Base-by-base conservation (phyloP, 257 asterid genomes). In the Penstemon newberryi region DNA sequence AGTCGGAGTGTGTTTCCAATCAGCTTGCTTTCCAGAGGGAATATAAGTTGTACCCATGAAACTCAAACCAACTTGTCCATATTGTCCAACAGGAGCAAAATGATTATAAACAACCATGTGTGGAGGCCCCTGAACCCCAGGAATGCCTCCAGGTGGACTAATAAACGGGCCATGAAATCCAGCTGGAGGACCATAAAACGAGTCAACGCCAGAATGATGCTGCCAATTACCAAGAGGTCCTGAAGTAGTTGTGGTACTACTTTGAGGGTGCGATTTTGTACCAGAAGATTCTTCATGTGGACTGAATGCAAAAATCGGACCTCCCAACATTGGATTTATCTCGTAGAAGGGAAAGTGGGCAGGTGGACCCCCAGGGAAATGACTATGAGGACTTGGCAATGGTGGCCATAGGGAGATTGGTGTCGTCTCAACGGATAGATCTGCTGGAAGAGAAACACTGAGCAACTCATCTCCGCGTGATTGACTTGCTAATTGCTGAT, bases 61-160 rank as follows among this genome's bases (percentile, higher is more conserved):
- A 84, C 97, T 91, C 84, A 94, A 80, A 75, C 99, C 97, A 54
- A 94, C 96, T 80, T 87, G 99, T 41, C 99, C 97, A 60, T 84
- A 94, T 70, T 89, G 99, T 72, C 96, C 96, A 68, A 90, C 96
- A 12, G 99, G 97, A 63, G 96, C 89, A 87, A 94, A 94, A 86
- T 91, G 99, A 73, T 94, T 91, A 62, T 91, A 94, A 62, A 94
- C 96, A 73, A 91, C 99, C 97, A 94, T 89, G 71, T 92, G 98
- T 1, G 97, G 96, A 38, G 91, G 86, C 11, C 92, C 97, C 73
- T 86, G 96, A 78, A 90, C 96, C 71, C 98, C 99, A 66, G 90
- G 85, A 68, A 92, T 86, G 50, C 91, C 88, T 68, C 95, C 90
- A 68, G 95, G 88, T 5, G 92, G 88, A 69, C 88, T 80, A 56